Percentiles rank a stretch among this genome's conserved stretches.
Conservation (phyloP, 176 grass and related monocot genomes). For the Oryza glaberrima region DNA sequence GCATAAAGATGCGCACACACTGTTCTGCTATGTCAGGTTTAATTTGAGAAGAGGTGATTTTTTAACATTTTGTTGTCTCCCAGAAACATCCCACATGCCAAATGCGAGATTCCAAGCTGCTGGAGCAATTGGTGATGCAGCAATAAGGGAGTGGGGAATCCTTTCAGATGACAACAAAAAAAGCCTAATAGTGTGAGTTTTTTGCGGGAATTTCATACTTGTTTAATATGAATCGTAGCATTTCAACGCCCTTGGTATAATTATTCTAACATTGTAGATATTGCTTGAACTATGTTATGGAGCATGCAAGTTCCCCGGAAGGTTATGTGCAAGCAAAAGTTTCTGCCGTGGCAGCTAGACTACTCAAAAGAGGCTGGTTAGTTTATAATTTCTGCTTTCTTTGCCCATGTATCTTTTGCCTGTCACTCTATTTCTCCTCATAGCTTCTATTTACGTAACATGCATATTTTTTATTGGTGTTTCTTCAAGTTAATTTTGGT, state of each 20-base stretch:
- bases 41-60: constrained; percentile 25
- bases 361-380: constrained; percentile 98
- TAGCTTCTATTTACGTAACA: neutral
- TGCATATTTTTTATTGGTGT: constrained; percentile 33
- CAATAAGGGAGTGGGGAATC: constrained; percentile 97
- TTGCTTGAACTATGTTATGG: constrained; percentile 90
- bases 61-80: constrained; percentile 28
- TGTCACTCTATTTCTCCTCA: constrained; percentile 20
- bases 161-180: constrained; percentile 89
- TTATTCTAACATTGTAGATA: constrained; percentile 58
- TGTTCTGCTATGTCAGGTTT: constrained; percentile 27
- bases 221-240: constrained; percentile 20
- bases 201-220: constrained; percentile 9
- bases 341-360: constrained; percentile 79
- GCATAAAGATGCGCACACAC: neutral
- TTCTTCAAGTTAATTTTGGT: constrained; percentile 10
- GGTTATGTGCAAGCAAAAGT: constrained; percentile 92
- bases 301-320: constrained; percentile 77
- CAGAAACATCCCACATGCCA: constrained; percentile 81
- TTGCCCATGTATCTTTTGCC: constrained; percentile 28
- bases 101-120: constrained; percentile 98
- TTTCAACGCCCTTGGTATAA: constrained; percentile 16
- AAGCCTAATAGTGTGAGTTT: constrained; percentile 78
- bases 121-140: constrained; percentile 91
- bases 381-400: constrained; percentile 41